Evolutionary conservation across 345 rosid genomes (phyloP).

Genomic region (Rubroshorea leprosula): DNA sequence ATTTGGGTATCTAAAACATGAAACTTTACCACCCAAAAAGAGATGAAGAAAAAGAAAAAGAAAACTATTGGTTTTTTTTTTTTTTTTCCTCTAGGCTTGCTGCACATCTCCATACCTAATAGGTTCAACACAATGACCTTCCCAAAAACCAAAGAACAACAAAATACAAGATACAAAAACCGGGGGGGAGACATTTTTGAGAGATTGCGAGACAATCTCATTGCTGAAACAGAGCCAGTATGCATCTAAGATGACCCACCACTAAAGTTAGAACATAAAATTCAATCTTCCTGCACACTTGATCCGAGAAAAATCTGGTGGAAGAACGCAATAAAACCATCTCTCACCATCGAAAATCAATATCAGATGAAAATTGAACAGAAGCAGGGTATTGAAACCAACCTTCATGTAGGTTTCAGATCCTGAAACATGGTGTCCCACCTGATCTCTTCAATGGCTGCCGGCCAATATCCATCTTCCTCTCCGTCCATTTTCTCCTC

Average conservation of each 20-base stretch:
- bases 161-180: slow-evolving; percentile 10
- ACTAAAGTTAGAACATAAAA: slow-evolving; percentile 12
- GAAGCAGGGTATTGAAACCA: not conserved
- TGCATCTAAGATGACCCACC: slow-evolving; percentile 28
- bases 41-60: no score
- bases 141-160: slow-evolving; percentile 9
- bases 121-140: not conserved
- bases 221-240: slow-evolving; percentile 25
- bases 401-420: slow-evolving; percentile 70
- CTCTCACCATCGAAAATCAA: slow-evolving; percentile 45
- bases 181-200: no score
- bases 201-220: slow-evolving; percentile 42
- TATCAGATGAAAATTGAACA: not conserved
- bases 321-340: slow-evolving; percentile 54
- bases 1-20: no score
- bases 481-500: slow-evolving; percentile 31
- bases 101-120: slow-evolving; percentile 6
- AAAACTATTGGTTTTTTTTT: no score
- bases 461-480: slow-evolving; percentile 42
- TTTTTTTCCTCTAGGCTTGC: no score
- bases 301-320: slow-evolving; percentile 28
- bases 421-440: slow-evolving; percentile 97
- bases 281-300: slow-evolving; percentile 3
- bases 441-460: slow-evolving; percentile 55
- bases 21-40: no score